Evolutionary conservation across 768 basidiomycete genomes (phyloP).

Genomic region (Solioccasus polychromus): DNA sequence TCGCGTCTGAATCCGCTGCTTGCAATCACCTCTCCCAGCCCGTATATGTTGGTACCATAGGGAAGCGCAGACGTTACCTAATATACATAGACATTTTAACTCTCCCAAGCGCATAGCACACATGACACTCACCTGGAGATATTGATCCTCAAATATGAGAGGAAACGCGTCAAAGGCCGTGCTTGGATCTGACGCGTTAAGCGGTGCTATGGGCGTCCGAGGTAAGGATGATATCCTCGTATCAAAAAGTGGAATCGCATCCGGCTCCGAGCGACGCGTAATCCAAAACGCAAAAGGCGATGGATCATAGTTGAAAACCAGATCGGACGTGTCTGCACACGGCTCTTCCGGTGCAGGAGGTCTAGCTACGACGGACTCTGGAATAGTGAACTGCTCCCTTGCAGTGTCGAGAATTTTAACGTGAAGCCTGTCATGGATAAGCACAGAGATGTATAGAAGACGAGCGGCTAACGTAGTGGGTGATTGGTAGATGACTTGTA

Average conservation of each 20-base stretch:
- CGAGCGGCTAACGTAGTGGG: slow-evolving; percentile 38
- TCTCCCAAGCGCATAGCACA: neutral
- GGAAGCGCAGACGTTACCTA: slow-evolving; percentile 67
- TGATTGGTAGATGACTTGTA: slow-evolving; percentile 64
- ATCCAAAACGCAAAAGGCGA: slow-evolving; percentile 79
- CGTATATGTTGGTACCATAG: slow-evolving; percentile 66
- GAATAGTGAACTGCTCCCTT: slow-evolving; percentile 62
- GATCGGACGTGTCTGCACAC: slow-evolving; percentile 46
- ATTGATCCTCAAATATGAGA: slow-evolving; percentile 75
- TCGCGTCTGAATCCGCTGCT: slow-evolving; percentile 66
- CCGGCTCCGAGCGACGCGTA: slow-evolving; percentile 57
- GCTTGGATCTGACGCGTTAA: slow-evolving; percentile 45
- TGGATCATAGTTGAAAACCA: slow-evolving; percentile 62
- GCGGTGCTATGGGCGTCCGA: slow-evolving; percentile 49
- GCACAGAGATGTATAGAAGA: neutral
- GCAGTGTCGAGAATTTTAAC: slow-evolving; percentile 63
- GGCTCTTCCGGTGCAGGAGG: slow-evolving; percentile 35
- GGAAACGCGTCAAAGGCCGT: slow-evolving; percentile 61
- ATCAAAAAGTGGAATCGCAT: slow-evolving; percentile 60
- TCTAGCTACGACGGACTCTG: slow-evolving; percentile 45
- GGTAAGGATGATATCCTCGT: slow-evolving; percentile 63
- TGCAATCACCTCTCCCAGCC: slow-evolving; percentile 68
- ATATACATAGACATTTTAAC: neutral
- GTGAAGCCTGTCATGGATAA: slow-evolving; percentile 45
- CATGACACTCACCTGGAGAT: slow-evolving; percentile 51